A percentile compares a stretch with the other conserved stretches of the same genome.
These are phyloP conservation scores for Cucurbitaria berberidis DNA, from an alignment of 2,329 filamentous ascomycete species.

Conservation along the genomic window DNA sequence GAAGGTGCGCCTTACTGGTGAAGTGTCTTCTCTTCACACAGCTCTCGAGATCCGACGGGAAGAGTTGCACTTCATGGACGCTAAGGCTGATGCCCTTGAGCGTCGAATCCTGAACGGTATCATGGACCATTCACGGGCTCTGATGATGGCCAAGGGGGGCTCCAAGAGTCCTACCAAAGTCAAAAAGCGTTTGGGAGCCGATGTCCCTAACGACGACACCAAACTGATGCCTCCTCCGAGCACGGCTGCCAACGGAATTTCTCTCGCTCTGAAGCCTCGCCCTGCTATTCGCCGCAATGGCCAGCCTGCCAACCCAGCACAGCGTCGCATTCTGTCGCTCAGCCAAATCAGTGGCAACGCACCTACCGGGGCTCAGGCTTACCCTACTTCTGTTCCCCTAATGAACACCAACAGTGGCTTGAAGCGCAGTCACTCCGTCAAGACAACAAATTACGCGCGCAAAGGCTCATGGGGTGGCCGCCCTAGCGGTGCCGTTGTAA, in stretches of 20 bases:
- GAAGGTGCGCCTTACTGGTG: slow-evolving; percentile 79
- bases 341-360: slow-evolving; percentile 86
- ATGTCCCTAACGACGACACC: slow-evolving; percentile 44
- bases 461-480: slow-evolving; percentile 47
- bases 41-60: slow-evolving; percentile 87
- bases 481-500: slow-evolving; percentile 37
- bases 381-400: slow-evolving; percentile 37
- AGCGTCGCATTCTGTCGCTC: slow-evolving; percentile 83
- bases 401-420: slow-evolving; percentile 58
- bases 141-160: slow-evolving; percentile 75
- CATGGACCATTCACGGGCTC: slow-evolving; percentile 90
- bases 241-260: slow-evolving; percentile 44
- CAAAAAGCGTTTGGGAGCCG: slow-evolving; percentile 44
- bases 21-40: slow-evolving; percentile 89
- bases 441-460: slow-evolving; percentile 42
- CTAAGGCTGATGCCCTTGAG: slow-evolving; percentile 85
- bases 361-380: slow-evolving; percentile 54
- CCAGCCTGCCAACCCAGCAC: slow-evolving; percentile 47
- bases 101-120: slow-evolving; percentile 92
- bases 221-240: slow-evolving; percentile 44
- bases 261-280: slow-evolving; percentile 59
- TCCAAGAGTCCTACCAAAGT: slow-evolving; percentile 45
- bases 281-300: slow-evolving; percentile 50
- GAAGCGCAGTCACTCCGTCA: slow-evolving; percentile 52
- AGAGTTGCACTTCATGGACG: slow-evolving; percentile 89